These are phyloP conservation scores for Penicillium decumbens DNA, from an alignment of 2,329 filamentous ascomycete genomes.

Conservation along the genomic window DNA sequence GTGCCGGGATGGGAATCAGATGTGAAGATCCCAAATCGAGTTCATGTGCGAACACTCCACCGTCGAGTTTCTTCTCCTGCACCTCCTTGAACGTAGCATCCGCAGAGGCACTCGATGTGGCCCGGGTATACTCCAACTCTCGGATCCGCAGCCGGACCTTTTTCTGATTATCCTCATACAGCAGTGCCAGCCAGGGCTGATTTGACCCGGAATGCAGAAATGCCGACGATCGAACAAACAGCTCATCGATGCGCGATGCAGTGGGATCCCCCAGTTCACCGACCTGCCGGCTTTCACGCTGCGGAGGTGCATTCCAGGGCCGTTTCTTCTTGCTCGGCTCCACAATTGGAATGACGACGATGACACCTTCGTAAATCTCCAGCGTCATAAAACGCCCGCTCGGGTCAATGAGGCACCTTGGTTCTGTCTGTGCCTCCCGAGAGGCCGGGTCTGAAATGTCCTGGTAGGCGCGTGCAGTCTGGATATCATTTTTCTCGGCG, in stretches of 20 bases:
- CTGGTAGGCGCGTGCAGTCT: constrained; percentile 55
- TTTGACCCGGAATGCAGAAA: constrained; percentile 56
- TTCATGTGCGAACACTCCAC: constrained; percentile 44
- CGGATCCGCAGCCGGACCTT: constrained; percentile 53
- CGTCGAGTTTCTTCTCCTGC: constrained; percentile 33
- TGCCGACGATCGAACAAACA: constrained; percentile 61
- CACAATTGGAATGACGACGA: constrained; percentile 60
- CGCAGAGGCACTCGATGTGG: constrained; percentile 43
- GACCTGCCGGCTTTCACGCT: constrained; percentile 36
- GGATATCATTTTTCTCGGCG: constrained; percentile 48
- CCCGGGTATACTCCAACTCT: constrained; percentile 51
- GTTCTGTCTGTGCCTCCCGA: constrained; percentile 73
- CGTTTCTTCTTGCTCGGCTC: constrained; percentile 48
- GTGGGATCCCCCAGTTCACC: constrained; percentile 59
- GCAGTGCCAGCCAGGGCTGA: constrained; percentile 58
- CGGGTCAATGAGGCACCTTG: constrained; percentile 79
- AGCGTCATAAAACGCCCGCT: constrained; percentile 64
- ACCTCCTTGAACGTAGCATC: constrained; percentile 53
- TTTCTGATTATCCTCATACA: constrained; percentile 61
- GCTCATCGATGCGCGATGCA: constrained; percentile 60
- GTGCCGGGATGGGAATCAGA: constrained; percentile 57
- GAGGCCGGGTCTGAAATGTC: constrained; percentile 59
- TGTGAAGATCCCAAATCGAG: constrained; percentile 58
- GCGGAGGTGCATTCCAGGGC: constrained; percentile 20
- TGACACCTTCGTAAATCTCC: constrained; percentile 64